Evolutionary conservation across 169 alveolate genomes (phyloP), one percentile per base, ranked within the genome.

Genomic region (Eimeria tenella): DNA sequence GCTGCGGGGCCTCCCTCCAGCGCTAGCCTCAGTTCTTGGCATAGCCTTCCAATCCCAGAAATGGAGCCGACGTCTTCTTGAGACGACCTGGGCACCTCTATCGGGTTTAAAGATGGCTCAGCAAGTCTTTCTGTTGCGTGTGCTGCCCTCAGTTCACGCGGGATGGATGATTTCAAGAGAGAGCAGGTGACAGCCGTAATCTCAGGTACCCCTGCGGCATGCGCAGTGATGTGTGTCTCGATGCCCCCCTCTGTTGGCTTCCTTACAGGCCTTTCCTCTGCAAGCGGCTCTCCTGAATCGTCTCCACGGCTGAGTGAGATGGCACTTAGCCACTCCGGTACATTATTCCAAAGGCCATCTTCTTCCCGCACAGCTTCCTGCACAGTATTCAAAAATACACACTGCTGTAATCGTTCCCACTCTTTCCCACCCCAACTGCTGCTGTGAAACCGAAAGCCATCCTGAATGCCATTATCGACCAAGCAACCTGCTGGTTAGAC

Each of bases 201-300:
- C 58, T 82, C 90, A 13, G 90, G 90, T 2, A 82, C 90, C 31
- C 90, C 90, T 8, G 90, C 90, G 1, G 90, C 90, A 82, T 82
- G 90, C 55, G 90, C 90, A 4, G 90, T 82, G 90, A 82, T 82
- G 77, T 82, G 90, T 4, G 90, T 55, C 60, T 82, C 90, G 21
- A 82, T 60, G 60, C 90, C 90, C 23, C 90, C 90, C 31, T 82
- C 90, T 17, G 90, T 82, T 31, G 75, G 90, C 10, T 56, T 55
- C 77, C 90, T 21, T 19, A 56, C 10, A 0, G 90, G 77, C 70
- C 90, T 49, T 10, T 55, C 25, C 53, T 60, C 90, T 31, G 75
- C 60, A 4, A 82, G n/a, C 49, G 25, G 11, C 42, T 82, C 90
- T 5, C 90, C 75, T 17, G 50, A 11, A 15, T 82, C 90, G 15